phyloP scores from a whole-genome alignment of 78 protist species.

The Carpediemonas membranifera region DNA sequence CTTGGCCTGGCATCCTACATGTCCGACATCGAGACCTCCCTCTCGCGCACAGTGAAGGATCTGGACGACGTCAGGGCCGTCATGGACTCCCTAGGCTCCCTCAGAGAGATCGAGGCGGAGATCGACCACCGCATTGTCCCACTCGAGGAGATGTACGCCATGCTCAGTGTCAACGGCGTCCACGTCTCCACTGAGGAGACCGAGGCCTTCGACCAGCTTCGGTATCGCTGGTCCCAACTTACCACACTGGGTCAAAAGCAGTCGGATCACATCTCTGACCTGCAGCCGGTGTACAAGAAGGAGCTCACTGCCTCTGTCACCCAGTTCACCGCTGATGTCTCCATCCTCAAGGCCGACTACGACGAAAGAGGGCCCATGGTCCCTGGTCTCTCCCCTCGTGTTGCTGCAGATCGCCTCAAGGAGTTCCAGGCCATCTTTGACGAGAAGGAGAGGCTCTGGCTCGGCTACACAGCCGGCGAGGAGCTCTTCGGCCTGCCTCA shows the following conservation, averaged over 20 bases:
- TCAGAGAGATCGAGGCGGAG: slow-evolving; percentile 41
- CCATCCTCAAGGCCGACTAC: slow-evolving; percentile 34
- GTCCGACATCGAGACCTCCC: slow-evolving; percentile 11
- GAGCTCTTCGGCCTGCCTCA: slow-evolving; percentile 64
- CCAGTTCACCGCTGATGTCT: slow-evolving; percentile 30
- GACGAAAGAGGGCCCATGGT: slow-evolving; percentile 59
- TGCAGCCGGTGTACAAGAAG: slow-evolving; percentile 30
- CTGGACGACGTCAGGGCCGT: slow-evolving; percentile 33
- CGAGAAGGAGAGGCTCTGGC: slow-evolving; percentile 52
- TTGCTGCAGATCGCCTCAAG: slow-evolving; percentile 59
- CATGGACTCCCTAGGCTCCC: slow-evolving; percentile 36
- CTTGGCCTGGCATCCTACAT: slow-evolving; percentile 1
- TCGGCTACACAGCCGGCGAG: slow-evolving; percentile 61
- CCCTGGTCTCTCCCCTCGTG: slow-evolving; percentile 45
- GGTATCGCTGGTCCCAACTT: slow-evolving; percentile 43
- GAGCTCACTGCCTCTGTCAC: slow-evolving; percentile 20
- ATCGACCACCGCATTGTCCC: slow-evolving; percentile 41
- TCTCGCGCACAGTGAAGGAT: slow-evolving; percentile 6
- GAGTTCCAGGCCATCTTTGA: slow-evolving; percentile 53
- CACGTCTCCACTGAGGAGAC: slow-evolving; percentile 42
- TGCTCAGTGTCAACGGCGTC: slow-evolving; percentile 37
- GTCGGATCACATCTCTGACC: slow-evolving; percentile 14
- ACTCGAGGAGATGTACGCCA: slow-evolving; percentile 48
- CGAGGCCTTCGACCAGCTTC: slow-evolving; percentile 43
- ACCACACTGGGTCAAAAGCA: not conserved